Conservation (phyloP, 1,284 basidiomycete species). For the Golubevia pallescens region DNA sequence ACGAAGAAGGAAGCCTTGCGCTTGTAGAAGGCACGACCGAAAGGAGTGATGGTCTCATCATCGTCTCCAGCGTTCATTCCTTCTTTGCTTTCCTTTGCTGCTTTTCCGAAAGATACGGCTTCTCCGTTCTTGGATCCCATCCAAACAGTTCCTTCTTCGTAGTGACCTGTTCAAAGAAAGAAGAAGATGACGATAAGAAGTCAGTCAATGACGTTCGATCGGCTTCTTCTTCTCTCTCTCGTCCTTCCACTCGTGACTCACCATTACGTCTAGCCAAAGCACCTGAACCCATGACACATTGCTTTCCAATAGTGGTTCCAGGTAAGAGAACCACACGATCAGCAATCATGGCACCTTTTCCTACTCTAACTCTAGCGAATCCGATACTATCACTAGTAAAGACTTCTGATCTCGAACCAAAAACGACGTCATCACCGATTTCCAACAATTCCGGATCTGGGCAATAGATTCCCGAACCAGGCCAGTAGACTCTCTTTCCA, state of each 20-base stretch:
- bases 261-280: conserved; percentile 56
- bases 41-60: conserved; percentile 61
- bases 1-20: conserved; percentile 64
- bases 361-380: conserved; percentile 59
- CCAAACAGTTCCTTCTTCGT: conserved; percentile 63
- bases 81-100: conserved; percentile 39
- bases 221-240: neutral
- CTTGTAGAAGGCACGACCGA: conserved; percentile 62
- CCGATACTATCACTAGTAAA: conserved; percentile 63
- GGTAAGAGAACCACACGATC: conserved; percentile 61
- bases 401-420: conserved; percentile 62
- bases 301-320: conserved; percentile 55
- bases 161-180: conserved; percentile 22
- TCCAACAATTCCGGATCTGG: conserved; percentile 63
- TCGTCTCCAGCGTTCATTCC: conserved; percentile 17
- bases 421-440: conserved; percentile 63
- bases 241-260: neutral
- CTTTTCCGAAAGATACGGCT: conserved; percentile 62
- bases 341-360: conserved; percentile 63
- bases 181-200: neutral
- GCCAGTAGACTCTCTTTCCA: conserved; percentile 64
- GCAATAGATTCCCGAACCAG: conserved; percentile 62
- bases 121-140: conserved; percentile 64
- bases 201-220: neutral
- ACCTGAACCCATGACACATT: conserved; percentile 64